A percentile compares a stretch with the other conserved stretches of the same genome.
Evolutionary conservation across 345 rosid species (phyloP).

Genomic region (Pseudoturritis turrita): DNA sequence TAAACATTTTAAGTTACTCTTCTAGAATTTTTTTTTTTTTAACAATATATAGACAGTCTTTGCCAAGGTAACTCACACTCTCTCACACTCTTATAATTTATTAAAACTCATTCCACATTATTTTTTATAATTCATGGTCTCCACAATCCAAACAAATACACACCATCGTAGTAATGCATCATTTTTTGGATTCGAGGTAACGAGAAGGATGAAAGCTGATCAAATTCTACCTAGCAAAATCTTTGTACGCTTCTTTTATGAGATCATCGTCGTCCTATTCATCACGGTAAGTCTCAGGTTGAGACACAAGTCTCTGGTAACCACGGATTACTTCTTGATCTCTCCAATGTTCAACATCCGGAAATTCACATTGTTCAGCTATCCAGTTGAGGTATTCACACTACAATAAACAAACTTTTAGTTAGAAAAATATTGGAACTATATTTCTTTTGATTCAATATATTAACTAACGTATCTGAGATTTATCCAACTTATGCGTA

Average conservation of each 20-base stretch:
- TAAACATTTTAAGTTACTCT: too few relatives aligned
- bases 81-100: background rate
- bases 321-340: constrained; percentile 21
- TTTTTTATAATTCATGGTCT: background rate
- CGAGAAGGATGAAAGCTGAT: background rate
- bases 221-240: constrained; percentile 27
- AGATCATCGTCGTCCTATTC: constrained; percentile 52
- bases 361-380: constrained; percentile 23
- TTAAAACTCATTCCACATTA: background rate
- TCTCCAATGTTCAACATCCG: constrained; percentile 46
- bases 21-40: too few relatives aligned
- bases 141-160: background rate
- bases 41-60: too few relatives aligned
- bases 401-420: constrained; percentile 17
- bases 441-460: too few relatives aligned
- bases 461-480: background rate
- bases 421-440: background rate
- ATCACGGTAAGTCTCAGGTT: constrained; percentile 45
- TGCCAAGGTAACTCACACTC: too few relatives aligned
- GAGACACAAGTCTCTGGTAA: background rate
- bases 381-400: constrained; percentile 43
- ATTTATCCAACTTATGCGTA: constrained; percentile 39
- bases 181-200: background rate
- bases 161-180: background rate
- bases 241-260: constrained; percentile 37